phyloP scores from a whole-genome alignment of 2,329 filamentous ascomycete genomes.

The Exophiala xenobiotica region DNA sequence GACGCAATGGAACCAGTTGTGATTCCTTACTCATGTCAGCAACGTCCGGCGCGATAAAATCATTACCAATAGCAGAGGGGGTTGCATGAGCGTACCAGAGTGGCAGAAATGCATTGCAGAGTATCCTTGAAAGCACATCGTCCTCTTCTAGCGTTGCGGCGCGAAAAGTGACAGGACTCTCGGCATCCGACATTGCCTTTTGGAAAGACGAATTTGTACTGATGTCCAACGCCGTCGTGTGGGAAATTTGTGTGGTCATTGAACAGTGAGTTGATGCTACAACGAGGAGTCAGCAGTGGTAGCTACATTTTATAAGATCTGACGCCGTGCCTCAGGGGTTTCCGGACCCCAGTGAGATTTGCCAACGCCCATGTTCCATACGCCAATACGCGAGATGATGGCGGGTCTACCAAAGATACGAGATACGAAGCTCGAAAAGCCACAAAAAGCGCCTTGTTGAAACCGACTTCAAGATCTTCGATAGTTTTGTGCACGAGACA shows the following conservation, averaged over 20 bases:
- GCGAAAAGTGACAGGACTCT: constrained; percentile 5
- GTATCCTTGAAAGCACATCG: constrained; percentile 20
- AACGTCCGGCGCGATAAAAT: neutral
- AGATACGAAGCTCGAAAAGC: neutral
- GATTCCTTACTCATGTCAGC: constrained; percentile 16
- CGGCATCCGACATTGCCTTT: neutral
- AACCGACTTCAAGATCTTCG: too few relatives aligned
- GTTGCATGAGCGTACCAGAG: constrained; percentile 12
- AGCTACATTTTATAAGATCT: neutral
- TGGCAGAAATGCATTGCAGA: constrained; percentile 24
- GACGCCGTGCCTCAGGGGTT: neutral
- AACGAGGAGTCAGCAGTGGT: neutral
- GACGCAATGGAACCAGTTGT: constrained; percentile 24
- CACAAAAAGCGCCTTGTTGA: neutral
- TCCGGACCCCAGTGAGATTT: too few relatives aligned
- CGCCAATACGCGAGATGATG: too few relatives aligned
- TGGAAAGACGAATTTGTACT: neutral
- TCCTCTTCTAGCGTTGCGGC: constrained; percentile 13
- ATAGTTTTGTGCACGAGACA: too few relatives aligned
- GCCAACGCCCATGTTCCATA: too few relatives aligned
- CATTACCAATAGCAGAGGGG: neutral
- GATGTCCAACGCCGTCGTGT: neutral
- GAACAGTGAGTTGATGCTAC: neutral
- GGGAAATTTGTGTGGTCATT: neutral
- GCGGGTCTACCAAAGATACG: too few relatives aligned